phyloP scores from a whole-genome alignment of 2,329 filamentous ascomycete genomes.

The Septoria linicola region DNA sequence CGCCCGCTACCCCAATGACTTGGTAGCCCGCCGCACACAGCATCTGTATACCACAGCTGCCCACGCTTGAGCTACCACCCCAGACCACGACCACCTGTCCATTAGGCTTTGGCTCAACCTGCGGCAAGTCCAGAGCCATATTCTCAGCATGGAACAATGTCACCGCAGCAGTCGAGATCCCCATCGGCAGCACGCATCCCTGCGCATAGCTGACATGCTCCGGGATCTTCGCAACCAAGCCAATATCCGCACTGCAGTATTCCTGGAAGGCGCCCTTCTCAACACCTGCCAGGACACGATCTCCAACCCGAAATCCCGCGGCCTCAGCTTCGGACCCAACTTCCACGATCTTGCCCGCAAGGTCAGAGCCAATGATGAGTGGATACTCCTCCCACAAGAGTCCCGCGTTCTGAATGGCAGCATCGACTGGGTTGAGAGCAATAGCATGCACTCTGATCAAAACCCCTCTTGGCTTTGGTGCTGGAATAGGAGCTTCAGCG shows the following conservation, averaged over 20 bases:
- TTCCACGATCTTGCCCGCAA: conserved; percentile 32
- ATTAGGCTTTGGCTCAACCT: conserved; percentile 23
- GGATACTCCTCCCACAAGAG: conserved; percentile 31
- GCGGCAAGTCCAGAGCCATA: conserved; percentile 18
- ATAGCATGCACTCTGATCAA: conserved; percentile 40
- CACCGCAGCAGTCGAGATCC: conserved; percentile 26
- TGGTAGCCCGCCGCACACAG: conserved; percentile 46
- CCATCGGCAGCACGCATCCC: conserved; percentile 26
- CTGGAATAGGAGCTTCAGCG: conserved; percentile 25
- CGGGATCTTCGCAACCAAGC: conserved; percentile 21
- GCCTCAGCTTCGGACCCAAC: conserved; percentile 28
- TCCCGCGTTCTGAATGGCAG: conserved; percentile 34
- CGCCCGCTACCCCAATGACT: conserved; percentile 47
- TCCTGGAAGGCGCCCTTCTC: conserved; percentile 27
- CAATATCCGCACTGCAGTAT: conserved; percentile 21
- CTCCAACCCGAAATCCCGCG: conserved; percentile 1
- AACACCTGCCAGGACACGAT: conserved; percentile 13
- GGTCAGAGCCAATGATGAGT: conserved; percentile 32
- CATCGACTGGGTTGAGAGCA: conserved; percentile 45
- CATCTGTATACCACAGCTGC: conserved; percentile 50
- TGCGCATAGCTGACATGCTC: conserved; percentile 25
- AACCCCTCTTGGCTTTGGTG: conserved; percentile 33
- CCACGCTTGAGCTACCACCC: conserved; percentile 53
- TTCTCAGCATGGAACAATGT: conserved; percentile 25
- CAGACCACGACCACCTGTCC: conserved; percentile 48